Conservation (phyloP, 2,329 filamentous ascomycete species). For the Nothophaeocryptopus gaeumannii region DNA sequence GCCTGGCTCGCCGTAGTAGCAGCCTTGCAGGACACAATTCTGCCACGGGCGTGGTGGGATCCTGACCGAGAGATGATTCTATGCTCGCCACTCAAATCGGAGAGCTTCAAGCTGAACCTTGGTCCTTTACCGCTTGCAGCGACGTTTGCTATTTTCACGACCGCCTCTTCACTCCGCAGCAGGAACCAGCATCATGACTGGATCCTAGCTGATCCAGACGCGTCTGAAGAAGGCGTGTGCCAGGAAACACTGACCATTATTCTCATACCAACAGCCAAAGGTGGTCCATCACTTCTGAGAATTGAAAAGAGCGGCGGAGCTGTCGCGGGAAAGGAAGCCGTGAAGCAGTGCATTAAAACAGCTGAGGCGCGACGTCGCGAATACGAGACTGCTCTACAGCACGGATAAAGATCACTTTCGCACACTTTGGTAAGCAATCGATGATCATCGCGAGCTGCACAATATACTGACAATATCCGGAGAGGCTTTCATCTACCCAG, state of each 20-base stretch:
- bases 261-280: conserved; percentile 54
- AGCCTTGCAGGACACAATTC: conserved; percentile 70
- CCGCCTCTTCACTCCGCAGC: conserved; percentile 50
- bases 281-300: conserved; percentile 58
- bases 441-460: too few species aligned
- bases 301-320: conserved; percentile 84
- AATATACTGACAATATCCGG: too few species aligned
- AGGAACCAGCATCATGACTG: conserved; percentile 49
- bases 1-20: conserved; percentile 83
- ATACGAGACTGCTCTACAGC: too few species aligned
- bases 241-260: conserved; percentile 79
- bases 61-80: conserved; percentile 73
- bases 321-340: conserved; percentile 61
- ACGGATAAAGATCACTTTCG: too few species aligned
- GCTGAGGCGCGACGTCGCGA: too few species aligned
- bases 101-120: conserved; percentile 58
- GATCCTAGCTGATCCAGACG: conserved; percentile 84
- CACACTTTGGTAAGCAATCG: too few species aligned
- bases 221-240: conserved; percentile 82
- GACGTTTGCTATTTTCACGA: conserved; percentile 75
- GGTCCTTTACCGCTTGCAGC: conserved; percentile 69
- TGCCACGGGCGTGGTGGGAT: conserved; percentile 82
- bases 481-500: too few species aligned
- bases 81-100: conserved; percentile 62
- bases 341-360: conserved; percentile 55